Conservation (phyloP, 108 stramenopile species). For the Chaetoceros muelleri region DNA sequence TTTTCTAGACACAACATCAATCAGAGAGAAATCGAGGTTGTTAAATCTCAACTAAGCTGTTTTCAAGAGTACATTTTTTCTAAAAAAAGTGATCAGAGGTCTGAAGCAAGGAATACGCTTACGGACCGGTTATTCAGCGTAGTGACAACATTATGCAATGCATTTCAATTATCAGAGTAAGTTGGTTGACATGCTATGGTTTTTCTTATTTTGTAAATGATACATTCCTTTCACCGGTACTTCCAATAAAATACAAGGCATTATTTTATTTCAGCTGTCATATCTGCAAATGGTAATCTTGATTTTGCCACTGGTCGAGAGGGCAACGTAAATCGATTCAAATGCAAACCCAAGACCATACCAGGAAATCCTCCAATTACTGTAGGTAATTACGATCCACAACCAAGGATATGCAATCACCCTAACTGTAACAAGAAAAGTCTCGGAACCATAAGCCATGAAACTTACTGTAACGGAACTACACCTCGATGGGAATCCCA, state of each 20-base stretch:
- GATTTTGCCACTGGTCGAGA: constrained; percentile 34
- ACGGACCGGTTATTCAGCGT: constrained; percentile 26
- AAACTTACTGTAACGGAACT: constrained; percentile 43
- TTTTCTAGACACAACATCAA: constrained; percentile 11
- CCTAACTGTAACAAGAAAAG: constrained; percentile 17
- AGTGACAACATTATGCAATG: constrained; percentile 19
- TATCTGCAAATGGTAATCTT: constrained; percentile 46
- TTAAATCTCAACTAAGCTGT: not conserved
- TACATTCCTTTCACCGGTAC: not conserved
- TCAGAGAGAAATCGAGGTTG: not conserved
- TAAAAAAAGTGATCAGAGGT: constrained; percentile 8
- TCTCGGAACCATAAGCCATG: constrained; percentile 36
- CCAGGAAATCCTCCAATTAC: constrained; percentile 37
- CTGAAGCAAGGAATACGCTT: constrained; percentile 12
- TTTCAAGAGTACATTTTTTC: not conserved
- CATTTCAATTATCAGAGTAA: constrained; percentile 29
- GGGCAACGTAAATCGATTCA: constrained; percentile 1
- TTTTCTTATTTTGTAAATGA: not conserved
- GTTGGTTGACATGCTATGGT: constrained; percentile 4
- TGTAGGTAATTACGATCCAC: constrained; percentile 16
- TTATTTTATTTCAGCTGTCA: constrained; percentile 35
- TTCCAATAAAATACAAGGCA: no score
- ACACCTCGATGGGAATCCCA: constrained; percentile 48
- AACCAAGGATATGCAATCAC: constrained; percentile 24
- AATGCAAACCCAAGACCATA: constrained; percentile 34